These are phyloP conservation scores for Blastobotrys ciferrii DNA, from an alignment of 1,139 yeast species.

Conservation along the genomic window DNA sequence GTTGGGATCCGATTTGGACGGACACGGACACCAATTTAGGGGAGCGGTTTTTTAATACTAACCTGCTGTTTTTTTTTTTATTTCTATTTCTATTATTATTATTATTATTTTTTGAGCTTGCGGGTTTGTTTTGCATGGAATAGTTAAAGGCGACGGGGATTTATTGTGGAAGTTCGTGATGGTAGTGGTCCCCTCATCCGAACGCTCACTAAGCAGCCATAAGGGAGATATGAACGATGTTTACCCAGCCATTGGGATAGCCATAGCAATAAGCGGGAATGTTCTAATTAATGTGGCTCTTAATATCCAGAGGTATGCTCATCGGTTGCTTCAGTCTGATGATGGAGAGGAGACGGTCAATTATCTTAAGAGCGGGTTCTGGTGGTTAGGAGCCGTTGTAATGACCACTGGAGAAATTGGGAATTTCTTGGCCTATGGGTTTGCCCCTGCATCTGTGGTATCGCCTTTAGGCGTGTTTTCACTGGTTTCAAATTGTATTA, in stretches of 20 bases:
- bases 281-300: slow-evolving; percentile 39
- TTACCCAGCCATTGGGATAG: slow-evolving; percentile 31
- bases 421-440: slow-evolving; percentile 47
- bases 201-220: background rate
- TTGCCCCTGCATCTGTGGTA: slow-evolving; percentile 47
- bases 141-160: too few species aligned
- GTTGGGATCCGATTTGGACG: too few species aligned
- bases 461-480: slow-evolving; percentile 49
- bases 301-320: slow-evolving; percentile 42
- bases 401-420: slow-evolving; percentile 46
- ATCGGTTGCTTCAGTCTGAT: slow-evolving; percentile 18
- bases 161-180: too few species aligned
- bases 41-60: too few species aligned
- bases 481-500: slow-evolving; percentile 43
- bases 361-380: slow-evolving; percentile 33
- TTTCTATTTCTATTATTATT: too few species aligned
- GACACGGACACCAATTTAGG: too few species aligned
- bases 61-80: too few species aligned
- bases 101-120: too few species aligned
- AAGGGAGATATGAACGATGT: background rate
- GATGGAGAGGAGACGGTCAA: slow-evolving; percentile 5
- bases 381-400: slow-evolving; percentile 44
- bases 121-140: background rate
- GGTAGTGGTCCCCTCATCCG: background rate
- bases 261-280: slow-evolving; percentile 39